Evolutionary conservation across 495 filamentous ascomycete species (phyloP).

Genomic region (Usnea hakonensis): DNA sequence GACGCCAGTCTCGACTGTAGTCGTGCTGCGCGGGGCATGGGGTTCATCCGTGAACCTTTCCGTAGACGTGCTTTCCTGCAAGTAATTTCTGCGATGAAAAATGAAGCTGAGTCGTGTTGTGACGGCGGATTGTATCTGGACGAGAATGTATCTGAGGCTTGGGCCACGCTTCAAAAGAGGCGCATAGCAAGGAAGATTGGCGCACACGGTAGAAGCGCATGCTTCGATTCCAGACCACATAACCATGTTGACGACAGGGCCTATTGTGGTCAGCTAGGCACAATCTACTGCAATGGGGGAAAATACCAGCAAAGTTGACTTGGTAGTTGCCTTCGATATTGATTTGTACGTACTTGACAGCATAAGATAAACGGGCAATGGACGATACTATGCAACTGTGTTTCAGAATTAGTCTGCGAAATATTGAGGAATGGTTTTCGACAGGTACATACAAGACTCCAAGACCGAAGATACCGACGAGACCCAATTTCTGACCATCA

Average conservation of each 20-base stretch:
- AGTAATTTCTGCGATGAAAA: neutral
- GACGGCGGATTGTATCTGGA: neutral
- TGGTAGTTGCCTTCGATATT: neutral
- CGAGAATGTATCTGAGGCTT: neutral
- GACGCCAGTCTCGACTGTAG: neutral
- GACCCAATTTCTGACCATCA: slow-evolving; percentile 8
- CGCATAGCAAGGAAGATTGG: slow-evolving; percentile 15
- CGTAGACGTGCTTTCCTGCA: neutral
- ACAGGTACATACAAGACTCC: slow-evolving; percentile 13
- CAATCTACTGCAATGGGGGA: neutral
- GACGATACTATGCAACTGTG: slow-evolving; percentile 15
- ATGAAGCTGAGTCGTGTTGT: neutral
- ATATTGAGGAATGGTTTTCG: neutral
- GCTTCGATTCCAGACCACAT: slow-evolving; percentile 23
- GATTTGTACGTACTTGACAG: slow-evolving; percentile 10
- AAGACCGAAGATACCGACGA: slow-evolving; percentile 16
- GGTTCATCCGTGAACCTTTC: neutral
- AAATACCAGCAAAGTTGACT: neutral
- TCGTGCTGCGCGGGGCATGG: neutral
- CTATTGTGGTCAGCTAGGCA: neutral
- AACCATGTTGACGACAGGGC: slow-evolving; percentile 11
- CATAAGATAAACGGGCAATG: slow-evolving; percentile 14
- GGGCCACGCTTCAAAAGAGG: neutral
- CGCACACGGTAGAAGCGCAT: slow-evolving; percentile 18
- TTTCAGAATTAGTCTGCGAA: neutral